Evolutionary conservation across 2,329 filamentous ascomycete species (phyloP).

Genomic region (Fusarium domesticum): DNA sequence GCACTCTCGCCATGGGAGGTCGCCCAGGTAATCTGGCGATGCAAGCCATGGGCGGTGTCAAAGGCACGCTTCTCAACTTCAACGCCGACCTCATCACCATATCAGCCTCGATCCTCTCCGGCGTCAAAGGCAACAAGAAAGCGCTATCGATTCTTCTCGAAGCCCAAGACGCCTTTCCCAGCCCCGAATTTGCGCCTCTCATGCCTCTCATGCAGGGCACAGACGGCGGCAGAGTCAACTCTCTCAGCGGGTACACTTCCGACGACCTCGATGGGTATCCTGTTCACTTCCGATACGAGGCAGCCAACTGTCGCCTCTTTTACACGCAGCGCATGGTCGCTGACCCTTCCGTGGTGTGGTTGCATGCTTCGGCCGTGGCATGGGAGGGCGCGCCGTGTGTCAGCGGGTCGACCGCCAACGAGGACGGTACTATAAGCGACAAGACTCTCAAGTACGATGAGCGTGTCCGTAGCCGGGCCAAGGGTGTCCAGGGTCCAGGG

Average conservation of each 20-base stretch:
- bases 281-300: conserved; percentile 57
- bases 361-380: conserved; percentile 16
- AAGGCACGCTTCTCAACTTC: conserved; percentile 43
- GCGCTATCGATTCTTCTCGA: neutral
- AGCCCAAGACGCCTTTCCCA: conserved; percentile 10
- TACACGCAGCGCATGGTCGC: conserved; percentile 53
- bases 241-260: conserved; percentile 17
- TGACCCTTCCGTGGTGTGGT: conserved; percentile 53
- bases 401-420: conserved; percentile 17
- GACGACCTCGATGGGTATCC: conserved; percentile 26
- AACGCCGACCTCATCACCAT: conserved; percentile 12
- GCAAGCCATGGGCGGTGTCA: conserved; percentile 64
- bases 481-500: conserved; percentile 16
- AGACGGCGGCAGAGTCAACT: conserved; percentile 21
- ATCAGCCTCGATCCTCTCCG: conserved; percentile 6
- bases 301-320: conserved; percentile 59
- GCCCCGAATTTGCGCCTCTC: conserved; percentile 13
- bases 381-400: conserved; percentile 21
- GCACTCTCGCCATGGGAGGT: conserved; percentile 56
- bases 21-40: conserved; percentile 52
- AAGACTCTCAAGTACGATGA: conserved; percentile 16
- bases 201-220: conserved; percentile 35
- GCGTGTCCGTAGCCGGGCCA: conserved; percentile 20
- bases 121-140: conserved; percentile 7
- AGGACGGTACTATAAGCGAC: conserved; percentile 17